These are phyloP conservation scores for Letharia columbiana DNA, from an alignment of 495 filamentous ascomycete species.

Conservation along the genomic window DNA sequence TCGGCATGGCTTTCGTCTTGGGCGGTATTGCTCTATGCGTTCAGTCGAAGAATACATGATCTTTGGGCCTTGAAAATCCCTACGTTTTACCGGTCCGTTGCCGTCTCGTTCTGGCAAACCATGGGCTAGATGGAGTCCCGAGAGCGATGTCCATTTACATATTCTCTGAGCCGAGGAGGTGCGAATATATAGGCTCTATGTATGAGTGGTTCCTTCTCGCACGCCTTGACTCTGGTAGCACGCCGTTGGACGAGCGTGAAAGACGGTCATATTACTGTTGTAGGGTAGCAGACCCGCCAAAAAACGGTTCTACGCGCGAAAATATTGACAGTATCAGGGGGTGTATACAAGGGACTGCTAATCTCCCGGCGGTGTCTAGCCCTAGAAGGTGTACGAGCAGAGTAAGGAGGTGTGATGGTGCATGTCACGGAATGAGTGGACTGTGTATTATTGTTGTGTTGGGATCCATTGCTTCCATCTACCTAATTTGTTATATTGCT, in stretches of 20 bases:
- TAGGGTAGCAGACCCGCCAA: not conserved
- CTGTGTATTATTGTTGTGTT: not conserved
- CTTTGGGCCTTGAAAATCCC: not conserved
- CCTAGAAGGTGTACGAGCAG: not conserved
- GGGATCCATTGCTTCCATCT: not conserved
- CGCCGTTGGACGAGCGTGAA: not conserved
- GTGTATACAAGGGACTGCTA: not conserved
- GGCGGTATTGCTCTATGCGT: constrained; percentile 85
- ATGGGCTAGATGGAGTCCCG: not conserved
- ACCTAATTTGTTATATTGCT: not conserved
- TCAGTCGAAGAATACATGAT: constrained; percentile 40
- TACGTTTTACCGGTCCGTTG: not conserved
- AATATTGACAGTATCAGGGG: not conserved
- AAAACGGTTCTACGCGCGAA: not conserved
- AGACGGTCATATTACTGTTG: not conserved
- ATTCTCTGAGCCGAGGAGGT: not conserved
- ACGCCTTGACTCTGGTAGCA: not conserved
- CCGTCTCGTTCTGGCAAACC: not conserved
- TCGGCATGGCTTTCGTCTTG: constrained; percentile 75
- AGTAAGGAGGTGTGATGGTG: not conserved
- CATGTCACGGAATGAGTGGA: not conserved
- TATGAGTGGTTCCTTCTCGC: not conserved
- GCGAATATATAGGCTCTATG: not conserved
- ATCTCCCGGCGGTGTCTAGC: not conserved
- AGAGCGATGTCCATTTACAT: not conserved